Conservation (phyloP, 1,284 basidiomycete species). For the Cystobasidium slooffiae region DNA sequence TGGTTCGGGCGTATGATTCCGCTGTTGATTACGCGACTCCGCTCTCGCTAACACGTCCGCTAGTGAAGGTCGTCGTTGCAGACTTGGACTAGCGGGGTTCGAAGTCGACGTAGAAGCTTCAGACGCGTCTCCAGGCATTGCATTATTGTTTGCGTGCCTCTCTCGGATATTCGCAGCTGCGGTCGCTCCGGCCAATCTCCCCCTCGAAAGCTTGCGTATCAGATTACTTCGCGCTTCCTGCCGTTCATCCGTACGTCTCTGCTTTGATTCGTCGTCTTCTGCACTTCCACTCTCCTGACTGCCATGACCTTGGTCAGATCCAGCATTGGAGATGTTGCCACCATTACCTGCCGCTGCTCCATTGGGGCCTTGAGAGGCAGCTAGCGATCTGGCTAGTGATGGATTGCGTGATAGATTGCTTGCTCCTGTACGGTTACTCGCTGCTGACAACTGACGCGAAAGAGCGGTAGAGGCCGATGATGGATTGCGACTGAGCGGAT, state of each 20-base stretch:
- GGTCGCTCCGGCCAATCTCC: constrained; percentile 44
- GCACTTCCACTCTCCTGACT: neutral
- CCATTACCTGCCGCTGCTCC: neutral
- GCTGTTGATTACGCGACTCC: constrained; percentile 22
- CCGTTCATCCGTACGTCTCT: constrained; percentile 34
- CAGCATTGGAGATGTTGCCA: neutral
- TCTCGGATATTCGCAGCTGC: constrained; percentile 3
- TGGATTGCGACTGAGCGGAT: constrained; percentile 20
- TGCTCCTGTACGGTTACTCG: constrained; percentile 25
- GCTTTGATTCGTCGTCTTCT: constrained; percentile 23
- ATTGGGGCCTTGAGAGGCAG: neutral
- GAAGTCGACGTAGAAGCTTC: constrained; percentile 40
- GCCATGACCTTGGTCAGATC: neutral
- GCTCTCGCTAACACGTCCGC: constrained; percentile 29
- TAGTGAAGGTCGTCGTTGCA: constrained; percentile 31
- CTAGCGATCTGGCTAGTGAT: constrained; percentile 3
- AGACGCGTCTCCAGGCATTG: neutral
- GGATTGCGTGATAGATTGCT: constrained; percentile 22
- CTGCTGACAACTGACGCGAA: neutral
- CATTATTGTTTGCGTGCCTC: neutral
- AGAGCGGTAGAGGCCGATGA: constrained; percentile 12
- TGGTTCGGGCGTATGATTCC: constrained; percentile 18
- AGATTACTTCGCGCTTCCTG: constrained; percentile 50
- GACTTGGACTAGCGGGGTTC: constrained; percentile 15
- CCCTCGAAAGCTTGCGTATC: constrained; percentile 51